A percentile compares a stretch with the other conserved stretches of the same genome.
These are phyloP conservation scores for Shiraia bambusicola DNA, from an alignment of 2,329 filamentous ascomycete genomes.

Conservation along the genomic window DNA sequence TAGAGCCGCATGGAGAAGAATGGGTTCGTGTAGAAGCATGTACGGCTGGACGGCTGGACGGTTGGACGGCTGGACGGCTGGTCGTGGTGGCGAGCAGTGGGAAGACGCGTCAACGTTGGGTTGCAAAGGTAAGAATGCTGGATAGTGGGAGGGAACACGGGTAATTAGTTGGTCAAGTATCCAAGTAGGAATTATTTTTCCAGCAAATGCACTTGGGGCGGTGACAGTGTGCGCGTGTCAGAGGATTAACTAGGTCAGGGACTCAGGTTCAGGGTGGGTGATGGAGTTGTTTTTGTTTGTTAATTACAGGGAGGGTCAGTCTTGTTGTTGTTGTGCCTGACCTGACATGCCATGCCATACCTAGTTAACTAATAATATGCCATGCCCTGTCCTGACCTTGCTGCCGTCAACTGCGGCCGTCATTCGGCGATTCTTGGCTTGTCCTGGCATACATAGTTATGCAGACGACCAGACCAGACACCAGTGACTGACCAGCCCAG, in stretches of 20 bases:
- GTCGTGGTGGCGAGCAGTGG: too few relatives aligned
- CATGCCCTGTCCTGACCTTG: too few relatives aligned
- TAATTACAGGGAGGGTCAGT: not conserved
- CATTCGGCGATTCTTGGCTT: not conserved
- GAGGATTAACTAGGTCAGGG: not conserved
- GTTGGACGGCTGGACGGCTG: too few relatives aligned
- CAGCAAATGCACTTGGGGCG: constrained; percentile 6
- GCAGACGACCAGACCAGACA: constrained; percentile 14
- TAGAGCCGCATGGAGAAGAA: constrained; percentile 4
- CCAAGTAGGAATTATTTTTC: constrained; percentile 32
- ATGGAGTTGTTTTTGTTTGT: too few relatives aligned
- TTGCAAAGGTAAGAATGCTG: constrained; percentile 36
- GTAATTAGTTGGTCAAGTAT: too few relatives aligned
- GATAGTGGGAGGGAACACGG: constrained; percentile 21
- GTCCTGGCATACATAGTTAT: constrained; percentile 7
- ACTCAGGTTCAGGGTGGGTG: not conserved
- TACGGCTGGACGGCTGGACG: too few relatives aligned
- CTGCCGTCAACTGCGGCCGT: constrained; percentile 1
- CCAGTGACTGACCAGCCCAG: too few relatives aligned
- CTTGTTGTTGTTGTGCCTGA: not conserved
- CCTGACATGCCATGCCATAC: too few relatives aligned
- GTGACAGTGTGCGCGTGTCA: not conserved
- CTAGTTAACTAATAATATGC: too few relatives aligned
- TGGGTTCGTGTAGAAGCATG: not conserved
- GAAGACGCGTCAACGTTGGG: constrained; percentile 23